Evolutionary conservation across 1,284 basidiomycete species (phyloP).

Genomic region (Gomphus sp.): DNA sequence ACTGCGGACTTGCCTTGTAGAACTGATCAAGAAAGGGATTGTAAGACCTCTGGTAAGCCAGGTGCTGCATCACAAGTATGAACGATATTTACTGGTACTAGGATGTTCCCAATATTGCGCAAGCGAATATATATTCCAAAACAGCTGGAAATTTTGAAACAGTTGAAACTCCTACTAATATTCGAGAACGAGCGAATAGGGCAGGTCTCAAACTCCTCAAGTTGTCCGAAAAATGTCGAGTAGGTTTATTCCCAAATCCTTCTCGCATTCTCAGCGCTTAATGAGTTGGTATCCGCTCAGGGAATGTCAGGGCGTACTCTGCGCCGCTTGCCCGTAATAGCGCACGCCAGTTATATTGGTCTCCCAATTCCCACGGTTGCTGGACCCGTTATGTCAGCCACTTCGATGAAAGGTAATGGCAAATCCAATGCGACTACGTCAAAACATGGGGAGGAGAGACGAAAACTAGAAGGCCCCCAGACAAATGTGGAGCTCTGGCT

Average conservation of each 20-base stretch:
- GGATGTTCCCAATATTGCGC: constrained; percentile 53
- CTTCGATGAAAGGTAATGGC: constrained; percentile 7
- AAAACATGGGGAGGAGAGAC: background rate
- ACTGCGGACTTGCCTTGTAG: constrained; percentile 72
- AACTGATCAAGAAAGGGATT: constrained; percentile 72
- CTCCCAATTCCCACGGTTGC: constrained; percentile 9
- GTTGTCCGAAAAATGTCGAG: constrained; percentile 67
- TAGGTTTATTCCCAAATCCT: constrained; percentile 27
- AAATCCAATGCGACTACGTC: constrained; percentile 2
- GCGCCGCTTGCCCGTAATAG: constrained; percentile 84
- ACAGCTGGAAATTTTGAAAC: constrained; percentile 17
- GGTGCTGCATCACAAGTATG: background rate
- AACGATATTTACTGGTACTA: constrained; percentile 19
- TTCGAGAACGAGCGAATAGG: constrained; percentile 38
- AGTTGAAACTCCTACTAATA: constrained; percentile 17
- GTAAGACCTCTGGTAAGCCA: constrained; percentile 46
- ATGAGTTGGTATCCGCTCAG: constrained; percentile 23
- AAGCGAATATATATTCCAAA: constrained; percentile 51
- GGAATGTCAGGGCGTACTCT: constrained; percentile 88
- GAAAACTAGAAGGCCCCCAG: constrained; percentile 1
- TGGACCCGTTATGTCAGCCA: background rate
- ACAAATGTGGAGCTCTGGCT: constrained; percentile 59
- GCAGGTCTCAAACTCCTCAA: constrained; percentile 52
- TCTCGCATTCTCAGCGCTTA: background rate
- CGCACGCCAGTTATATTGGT: constrained; percentile 74